A percentile compares a stretch with the other conserved stretches of the same genome.
phyloP scores from a whole-genome alignment of 768 basidiomycete species.

The Kwoniella sp. region DNA sequence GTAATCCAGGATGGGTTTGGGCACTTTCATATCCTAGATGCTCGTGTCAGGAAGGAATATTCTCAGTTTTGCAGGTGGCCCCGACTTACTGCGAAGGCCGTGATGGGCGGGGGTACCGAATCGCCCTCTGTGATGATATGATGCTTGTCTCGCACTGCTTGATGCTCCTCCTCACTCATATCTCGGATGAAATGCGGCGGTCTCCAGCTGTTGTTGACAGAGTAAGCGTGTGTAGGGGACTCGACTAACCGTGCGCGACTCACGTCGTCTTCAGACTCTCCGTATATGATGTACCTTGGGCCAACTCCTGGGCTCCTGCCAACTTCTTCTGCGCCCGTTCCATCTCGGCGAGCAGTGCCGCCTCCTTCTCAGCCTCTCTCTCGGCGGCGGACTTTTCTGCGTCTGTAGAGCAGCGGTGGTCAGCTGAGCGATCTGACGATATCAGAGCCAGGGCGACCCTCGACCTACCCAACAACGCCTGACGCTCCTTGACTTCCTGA shows the following conservation, averaged over 20 bases:
- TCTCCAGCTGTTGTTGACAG: conserved; percentile 63
- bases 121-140: conserved; percentile 96
- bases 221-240: background rate
- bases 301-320: conserved; percentile 86
- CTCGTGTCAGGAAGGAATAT: background rate
- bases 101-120: conserved; percentile 86
- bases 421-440: background rate
- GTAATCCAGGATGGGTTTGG: conserved; percentile 72
- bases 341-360: conserved; percentile 84
- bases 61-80: background rate
- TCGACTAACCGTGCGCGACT: conserved; percentile 38
- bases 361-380: conserved; percentile 81
- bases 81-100: conserved; percentile 68
- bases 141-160: conserved; percentile 75
- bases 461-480: conserved; percentile 69
- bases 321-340: conserved; percentile 78
- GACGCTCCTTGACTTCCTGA: conserved; percentile 83
- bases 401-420: conserved; percentile 57
- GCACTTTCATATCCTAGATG: conserved; percentile 95
- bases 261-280: conserved; percentile 79
- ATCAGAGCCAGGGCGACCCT: background rate
- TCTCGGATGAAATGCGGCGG: conserved; percentile 79
- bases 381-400: conserved; percentile 82
- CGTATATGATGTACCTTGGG: conserved; percentile 85
- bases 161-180: conserved; percentile 64